These are phyloP conservation scores for Wickerhamiella qilinensis DNA, from an alignment of 805 yeast genomes.

Conservation along the genomic window DNA sequence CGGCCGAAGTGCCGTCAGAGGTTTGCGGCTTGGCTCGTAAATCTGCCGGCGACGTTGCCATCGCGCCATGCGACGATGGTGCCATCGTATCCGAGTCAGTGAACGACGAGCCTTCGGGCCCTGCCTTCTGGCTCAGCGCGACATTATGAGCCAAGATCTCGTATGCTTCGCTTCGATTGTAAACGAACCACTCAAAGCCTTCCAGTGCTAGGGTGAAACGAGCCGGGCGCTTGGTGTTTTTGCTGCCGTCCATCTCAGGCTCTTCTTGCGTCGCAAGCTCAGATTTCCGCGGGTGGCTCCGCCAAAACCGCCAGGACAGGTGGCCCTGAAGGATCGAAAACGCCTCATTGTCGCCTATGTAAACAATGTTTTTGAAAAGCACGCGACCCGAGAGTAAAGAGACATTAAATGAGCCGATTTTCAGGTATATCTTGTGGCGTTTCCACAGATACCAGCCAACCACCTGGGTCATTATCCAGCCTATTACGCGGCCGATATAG, in stretches of 20 bases:
- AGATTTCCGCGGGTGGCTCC: constrained; percentile 26
- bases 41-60: not conserved
- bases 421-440: constrained; percentile 37
- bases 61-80: not conserved
- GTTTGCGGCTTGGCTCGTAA: constrained; percentile 84
- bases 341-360: constrained; percentile 60
- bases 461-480: constrained; percentile 35
- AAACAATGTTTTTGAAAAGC: constrained; percentile 56
- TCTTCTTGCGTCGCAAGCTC: constrained; percentile 10
- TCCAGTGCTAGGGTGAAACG: constrained; percentile 42
- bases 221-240: constrained; percentile 31
- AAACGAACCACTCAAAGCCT: constrained; percentile 72
- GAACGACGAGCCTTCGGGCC: not conserved
- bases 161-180: constrained; percentile 66
- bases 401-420: constrained; percentile 56
- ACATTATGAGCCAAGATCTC: constrained; percentile 23
- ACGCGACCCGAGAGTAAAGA: constrained; percentile 74
- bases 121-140: not conserved
- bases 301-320: constrained; percentile 88
- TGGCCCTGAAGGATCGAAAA: constrained; percentile 53
- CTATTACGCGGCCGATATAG: constrained; percentile 60
- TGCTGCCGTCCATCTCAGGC: constrained; percentile 4
- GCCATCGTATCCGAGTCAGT: not conserved
- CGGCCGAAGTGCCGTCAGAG: constrained; percentile 88
- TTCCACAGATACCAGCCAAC: constrained; percentile 50